Conservation (phyloP, 768 basidiomycete genomes). For the Megacollybia marginata region DNA sequence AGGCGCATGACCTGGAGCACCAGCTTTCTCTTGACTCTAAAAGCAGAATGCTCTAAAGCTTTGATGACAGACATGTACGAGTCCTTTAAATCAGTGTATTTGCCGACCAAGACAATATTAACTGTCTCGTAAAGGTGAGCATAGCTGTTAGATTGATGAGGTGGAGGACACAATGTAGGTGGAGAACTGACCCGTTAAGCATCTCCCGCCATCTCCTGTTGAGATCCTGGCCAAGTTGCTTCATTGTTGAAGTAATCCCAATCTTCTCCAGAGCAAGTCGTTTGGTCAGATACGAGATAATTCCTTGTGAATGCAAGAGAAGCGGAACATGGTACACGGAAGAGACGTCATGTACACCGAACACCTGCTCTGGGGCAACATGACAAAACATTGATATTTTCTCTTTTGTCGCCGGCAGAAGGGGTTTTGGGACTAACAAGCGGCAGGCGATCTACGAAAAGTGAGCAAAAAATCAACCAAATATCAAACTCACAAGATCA, state of each 20-base stretch:
- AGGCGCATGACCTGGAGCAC: conserved; percentile 54
- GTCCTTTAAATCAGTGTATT: conserved; percentile 95
- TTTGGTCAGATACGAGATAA: conserved; percentile 75
- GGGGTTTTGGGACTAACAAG: conserved; percentile 66
- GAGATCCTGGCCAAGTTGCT: conserved; percentile 57
- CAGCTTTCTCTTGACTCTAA: conserved; percentile 83
- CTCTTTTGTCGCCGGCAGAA: conserved; percentile 81
- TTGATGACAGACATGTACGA: conserved; percentile 99
- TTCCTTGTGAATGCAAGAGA: conserved; percentile 87
- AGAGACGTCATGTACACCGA: conserved; percentile 93
- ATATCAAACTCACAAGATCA: conserved; percentile 62
- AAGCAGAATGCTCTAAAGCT: conserved; percentile 93
- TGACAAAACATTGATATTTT: conserved; percentile 99
- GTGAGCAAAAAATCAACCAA: background rate
- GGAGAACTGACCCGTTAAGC: conserved; percentile 59
- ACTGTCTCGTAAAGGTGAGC: conserved; percentile 89
- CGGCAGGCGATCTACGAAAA: conserved; percentile 82
- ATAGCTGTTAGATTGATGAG: conserved; percentile 45
- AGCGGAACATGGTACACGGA: conserved; percentile 98
- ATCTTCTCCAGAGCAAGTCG: conserved; percentile 68
- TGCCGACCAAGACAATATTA: conserved; percentile 87
- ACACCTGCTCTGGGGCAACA: conserved; percentile 79
- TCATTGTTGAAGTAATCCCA: conserved; percentile 46
- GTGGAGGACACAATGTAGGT: background rate
- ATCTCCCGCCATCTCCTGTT: conserved; percentile 74